Base-by-base conservation (phyloP, 163 green algal genomes). In the Scenedesmus sp. region DNA sequence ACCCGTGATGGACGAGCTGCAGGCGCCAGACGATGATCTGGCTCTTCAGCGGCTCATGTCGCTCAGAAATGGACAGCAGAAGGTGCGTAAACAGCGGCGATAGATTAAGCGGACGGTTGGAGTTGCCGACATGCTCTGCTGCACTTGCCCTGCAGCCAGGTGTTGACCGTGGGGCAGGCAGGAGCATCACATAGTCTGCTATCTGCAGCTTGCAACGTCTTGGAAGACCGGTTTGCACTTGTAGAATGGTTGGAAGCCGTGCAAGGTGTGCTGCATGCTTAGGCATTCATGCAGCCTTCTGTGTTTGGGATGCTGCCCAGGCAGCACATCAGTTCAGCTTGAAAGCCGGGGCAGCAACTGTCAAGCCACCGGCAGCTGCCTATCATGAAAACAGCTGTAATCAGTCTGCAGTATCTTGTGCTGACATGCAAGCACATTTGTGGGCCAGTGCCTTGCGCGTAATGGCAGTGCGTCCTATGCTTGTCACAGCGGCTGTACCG, bases 11-110 rank as follows among this genome's bases (percentile, higher is more conserved):
- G 88, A 92, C 55, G 88, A 92, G 88, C 56, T 79, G 70, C 70
- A 66, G 81, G 81, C 87, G 18, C 87, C 87, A 46, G 57, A 87
- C 57, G 87, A 91, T 82, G 88, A 92, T 79, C 64, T 92, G 20
- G 88, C 88, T 34, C 66, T 92, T 81, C 88, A 92, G 88, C 81
- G 82, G 55, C 88, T 92, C 4, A 88, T 92, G 88, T 73, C 26
- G 8, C 88, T 92, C n/a, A 82, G 56, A 67, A 26, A 88, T 66
- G 74, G 26, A 18, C 57, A 88, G 74, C 60, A 82, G 0, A 88
- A 92, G 88, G 88, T 91, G 66, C 88, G 54, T 4, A 15, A 67
- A 66, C 23, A 13, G 59, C 12, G 6, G 84, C 62, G 3, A 20
- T n/a, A 20, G 3, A 1, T 0, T 12, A 7, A 1, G 18, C 55